Evolutionary conservation across 139 green algal species (phyloP).

Genomic region (Chlamydomonas incerta): DNA sequence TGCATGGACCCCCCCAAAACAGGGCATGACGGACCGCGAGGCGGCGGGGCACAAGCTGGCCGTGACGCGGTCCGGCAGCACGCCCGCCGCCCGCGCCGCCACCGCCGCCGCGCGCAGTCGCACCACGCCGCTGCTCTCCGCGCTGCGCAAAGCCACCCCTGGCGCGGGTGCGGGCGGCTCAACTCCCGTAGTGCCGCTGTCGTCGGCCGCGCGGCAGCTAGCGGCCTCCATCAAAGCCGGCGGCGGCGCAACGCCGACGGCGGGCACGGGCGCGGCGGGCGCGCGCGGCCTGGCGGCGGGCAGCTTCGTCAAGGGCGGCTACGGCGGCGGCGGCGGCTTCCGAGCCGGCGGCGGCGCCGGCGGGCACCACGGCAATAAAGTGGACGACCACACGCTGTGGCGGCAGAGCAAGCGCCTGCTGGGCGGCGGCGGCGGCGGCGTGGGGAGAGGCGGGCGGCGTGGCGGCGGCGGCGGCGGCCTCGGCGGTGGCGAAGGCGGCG

Average conservation of each 20-base stretch:
- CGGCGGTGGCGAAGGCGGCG: background rate
- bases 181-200: constrained; percentile 9
- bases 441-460: no score
- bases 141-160: constrained; percentile 3
- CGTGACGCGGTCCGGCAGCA: constrained; percentile 31
- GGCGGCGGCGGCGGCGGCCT: no score
- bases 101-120: background rate
- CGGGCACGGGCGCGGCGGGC: no score
- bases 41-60: constrained; percentile 31
- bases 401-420: background rate
- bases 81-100: background rate
- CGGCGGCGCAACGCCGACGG: no score
- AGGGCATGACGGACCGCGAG: constrained; percentile 25
- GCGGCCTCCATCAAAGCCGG: constrained; percentile 23
- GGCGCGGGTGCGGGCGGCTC: background rate
- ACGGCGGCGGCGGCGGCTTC: background rate
- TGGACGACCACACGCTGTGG: background rate
- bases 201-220: constrained; percentile 31
- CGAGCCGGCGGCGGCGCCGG: background rate
- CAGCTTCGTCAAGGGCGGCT: background rate
- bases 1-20: no score
- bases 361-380: background rate
- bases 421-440: background rate
- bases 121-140: constrained; percentile 15
- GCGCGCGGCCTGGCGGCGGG: background rate